Evolutionary conservation across 768 basidiomycete species (phyloP).

Genomic region (Xerocomus spinulosus): DNA sequence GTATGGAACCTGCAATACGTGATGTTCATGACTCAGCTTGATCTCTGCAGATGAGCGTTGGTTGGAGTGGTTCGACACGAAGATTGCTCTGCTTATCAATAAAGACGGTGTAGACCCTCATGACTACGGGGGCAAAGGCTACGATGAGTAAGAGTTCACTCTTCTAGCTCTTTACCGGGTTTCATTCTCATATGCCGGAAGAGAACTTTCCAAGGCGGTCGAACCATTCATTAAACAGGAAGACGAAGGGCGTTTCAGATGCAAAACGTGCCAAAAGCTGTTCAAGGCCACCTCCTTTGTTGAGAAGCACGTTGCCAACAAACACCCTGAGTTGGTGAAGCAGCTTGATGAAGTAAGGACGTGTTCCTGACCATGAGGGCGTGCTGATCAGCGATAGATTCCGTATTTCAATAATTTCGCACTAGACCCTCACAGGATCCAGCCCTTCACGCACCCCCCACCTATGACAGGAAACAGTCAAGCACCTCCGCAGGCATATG

Average conservation of each 20-base stretch:
- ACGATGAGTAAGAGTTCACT: slow-evolving; percentile 69
- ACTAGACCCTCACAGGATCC: slow-evolving; percentile 90
- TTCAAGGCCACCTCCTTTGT: slow-evolving; percentile 98
- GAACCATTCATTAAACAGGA: slow-evolving; percentile 88
- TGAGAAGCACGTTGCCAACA: slow-evolving; percentile 95
- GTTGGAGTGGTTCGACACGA: slow-evolving; percentile 85
- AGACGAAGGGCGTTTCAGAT: slow-evolving; percentile 95
- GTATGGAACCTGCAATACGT: slow-evolving; percentile 35
- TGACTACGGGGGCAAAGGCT: slow-evolving; percentile 84
- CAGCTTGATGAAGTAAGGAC: slow-evolving; percentile 74
- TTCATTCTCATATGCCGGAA: slow-evolving; percentile 31
- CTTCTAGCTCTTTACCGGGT: slow-evolving; percentile 3
- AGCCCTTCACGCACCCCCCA: slow-evolving; percentile 79
- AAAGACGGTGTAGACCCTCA: slow-evolving; percentile 77
- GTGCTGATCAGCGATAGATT: slow-evolving; percentile 45
- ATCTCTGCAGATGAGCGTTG: slow-evolving; percentile 69
- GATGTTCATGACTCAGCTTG: slow-evolving; percentile 6
- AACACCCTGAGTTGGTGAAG: slow-evolving; percentile 84
- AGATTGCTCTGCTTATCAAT: slow-evolving; percentile 76
- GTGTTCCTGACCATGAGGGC: slow-evolving; percentile 6
- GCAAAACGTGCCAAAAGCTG: slow-evolving; percentile 93
- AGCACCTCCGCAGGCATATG: slow-evolving; percentile 82
- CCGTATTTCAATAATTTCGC: slow-evolving; percentile 95
- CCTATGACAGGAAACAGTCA: slow-evolving; percentile 60
- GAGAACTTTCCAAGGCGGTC: slow-evolving; percentile 76